Evolutionary conservation across 2,329 filamentous ascomycete genomes (phyloP).

Genomic region (Ceratocystis variospora): DNA sequence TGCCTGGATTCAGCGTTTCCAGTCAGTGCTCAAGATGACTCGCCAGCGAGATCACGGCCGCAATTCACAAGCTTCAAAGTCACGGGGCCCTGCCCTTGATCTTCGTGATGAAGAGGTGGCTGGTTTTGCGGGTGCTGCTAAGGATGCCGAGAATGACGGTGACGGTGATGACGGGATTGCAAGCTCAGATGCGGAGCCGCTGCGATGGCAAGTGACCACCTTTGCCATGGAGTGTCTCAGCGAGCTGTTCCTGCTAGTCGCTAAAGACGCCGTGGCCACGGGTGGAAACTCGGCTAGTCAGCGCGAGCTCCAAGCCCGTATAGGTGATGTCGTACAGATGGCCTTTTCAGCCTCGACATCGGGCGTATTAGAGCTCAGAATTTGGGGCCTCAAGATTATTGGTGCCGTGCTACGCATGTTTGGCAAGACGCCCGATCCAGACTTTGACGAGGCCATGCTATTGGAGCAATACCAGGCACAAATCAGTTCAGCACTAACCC

Average conservation of each 20-base stretch:
- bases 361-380: slow-evolving; percentile 73
- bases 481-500: slow-evolving; percentile 90
- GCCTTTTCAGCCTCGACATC: slow-evolving; percentile 96
- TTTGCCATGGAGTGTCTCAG: slow-evolving; percentile 84
- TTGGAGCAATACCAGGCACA: slow-evolving; percentile 97
- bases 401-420: slow-evolving; percentile 92
- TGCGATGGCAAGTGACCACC: slow-evolving; percentile 89
- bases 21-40: slow-evolving; percentile 79
- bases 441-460: slow-evolving; percentile 92
- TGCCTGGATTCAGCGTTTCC: slow-evolving; percentile 79
- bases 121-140: slow-evolving; percentile 64
- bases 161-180: slow-evolving; percentile 37
- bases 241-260: slow-evolving; percentile 66
- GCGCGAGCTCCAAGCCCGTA: slow-evolving; percentile 60
- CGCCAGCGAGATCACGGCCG: slow-evolving; percentile 23
- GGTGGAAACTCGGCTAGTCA: slow-evolving; percentile 70
- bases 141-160: slow-evolving; percentile 8
- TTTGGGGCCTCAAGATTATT: slow-evolving; percentile 87
- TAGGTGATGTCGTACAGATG: slow-evolving; percentile 90
- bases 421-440: slow-evolving; percentile 85
- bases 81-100: slow-evolving; percentile 45
- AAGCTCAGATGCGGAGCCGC: slow-evolving; percentile 61
- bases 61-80: slow-evolving; percentile 16
- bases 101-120: slow-evolving; percentile 93
- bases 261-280: slow-evolving; percentile 56